Conservation (phyloP, 805 yeast species). For the Yarrowia osloensis region DNA sequence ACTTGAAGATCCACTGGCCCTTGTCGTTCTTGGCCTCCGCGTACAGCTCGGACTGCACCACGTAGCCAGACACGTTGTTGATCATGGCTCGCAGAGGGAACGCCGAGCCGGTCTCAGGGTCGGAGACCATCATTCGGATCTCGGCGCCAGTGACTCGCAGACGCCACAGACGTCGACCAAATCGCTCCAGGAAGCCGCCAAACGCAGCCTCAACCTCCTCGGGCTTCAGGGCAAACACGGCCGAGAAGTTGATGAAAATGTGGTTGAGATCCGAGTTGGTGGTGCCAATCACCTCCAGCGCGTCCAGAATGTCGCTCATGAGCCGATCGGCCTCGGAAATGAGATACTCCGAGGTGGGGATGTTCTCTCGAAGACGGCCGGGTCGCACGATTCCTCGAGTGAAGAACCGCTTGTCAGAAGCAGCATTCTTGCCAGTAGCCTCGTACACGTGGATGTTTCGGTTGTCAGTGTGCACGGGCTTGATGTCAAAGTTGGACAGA, state of each 20-base stretch:
- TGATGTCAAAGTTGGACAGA: slow-evolving; percentile 90
- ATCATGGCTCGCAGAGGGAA: slow-evolving; percentile 97
- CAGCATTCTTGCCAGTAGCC: slow-evolving; percentile 91
- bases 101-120: slow-evolving; percentile 84
- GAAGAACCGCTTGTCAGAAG: slow-evolving; percentile 92
- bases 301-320: slow-evolving; percentile 94
- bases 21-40: slow-evolving; percentile 88
- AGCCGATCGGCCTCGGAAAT: slow-evolving; percentile 95
- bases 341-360: slow-evolving; percentile 88
- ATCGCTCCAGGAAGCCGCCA: slow-evolving; percentile 96
- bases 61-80: slow-evolving; percentile 95
- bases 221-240: slow-evolving; percentile 91
- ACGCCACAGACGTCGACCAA: slow-evolving; percentile 96
- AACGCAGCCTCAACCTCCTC: slow-evolving; percentile 96
- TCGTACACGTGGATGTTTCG: slow-evolving; percentile 97
- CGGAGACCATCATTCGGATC: slow-evolving; percentile 92
- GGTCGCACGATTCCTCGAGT: slow-evolving; percentile 97
- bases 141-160: slow-evolving; percentile 96
- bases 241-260: slow-evolving; percentile 94
- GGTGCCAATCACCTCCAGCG: slow-evolving; percentile 90
- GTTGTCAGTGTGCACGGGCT: slow-evolving; percentile 93
- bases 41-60: slow-evolving; percentile 91
- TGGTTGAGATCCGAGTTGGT: slow-evolving; percentile 95
- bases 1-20: slow-evolving; percentile 97
- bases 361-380: slow-evolving; percentile 90